These are phyloP conservation scores for Chytriomyces confervae DNA, from an alignment of 192 early-diverging fungal genomes.

Conservation along the genomic window DNA sequence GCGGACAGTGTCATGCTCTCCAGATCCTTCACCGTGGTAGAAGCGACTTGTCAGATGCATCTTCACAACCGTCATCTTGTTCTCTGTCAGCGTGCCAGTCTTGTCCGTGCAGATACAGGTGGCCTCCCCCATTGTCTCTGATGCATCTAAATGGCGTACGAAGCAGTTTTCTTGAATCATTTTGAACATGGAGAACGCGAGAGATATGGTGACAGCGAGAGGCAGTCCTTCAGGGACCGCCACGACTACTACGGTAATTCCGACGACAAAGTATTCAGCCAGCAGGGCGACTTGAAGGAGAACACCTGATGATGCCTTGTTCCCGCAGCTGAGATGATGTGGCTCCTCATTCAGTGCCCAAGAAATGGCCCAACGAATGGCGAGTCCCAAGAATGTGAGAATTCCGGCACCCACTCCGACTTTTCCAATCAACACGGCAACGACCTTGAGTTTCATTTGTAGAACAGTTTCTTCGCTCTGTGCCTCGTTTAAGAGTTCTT, in stretches of 20 bases:
- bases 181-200: slow-evolving; percentile 70
- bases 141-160: slow-evolving; percentile 65
- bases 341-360: slow-evolving; percentile 25
- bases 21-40: slow-evolving; percentile 63
- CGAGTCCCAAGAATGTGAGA: slow-evolving; percentile 60
- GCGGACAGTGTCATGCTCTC: slow-evolving; percentile 47
- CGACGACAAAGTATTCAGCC: slow-evolving; percentile 60
- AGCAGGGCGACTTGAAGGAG: slow-evolving; percentile 46
- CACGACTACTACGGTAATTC: slow-evolving; percentile 65
- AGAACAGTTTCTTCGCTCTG: slow-evolving; percentile 64
- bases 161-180: slow-evolving; percentile 72
- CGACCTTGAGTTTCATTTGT: slow-evolving; percentile 61
- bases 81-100: slow-evolving; percentile 67
- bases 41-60: slow-evolving; percentile 48
- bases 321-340: slow-evolving; percentile 19
- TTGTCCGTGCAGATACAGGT: slow-evolving; percentile 70
- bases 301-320: slow-evolving; percentile 16
- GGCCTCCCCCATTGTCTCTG: slow-evolving; percentile 70
- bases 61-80: slow-evolving; percentile 68
- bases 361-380: slow-evolving; percentile 58
- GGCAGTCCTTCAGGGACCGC: slow-evolving; percentile 69
- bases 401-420: slow-evolving; percentile 65
- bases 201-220: slow-evolving; percentile 67
- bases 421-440: slow-evolving; percentile 66
- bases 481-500: slow-evolving; percentile 62